Percentiles rank a stretch among this genome's conserved stretches.
Evolutionary conservation across 805 yeast species (phyloP).

Genomic region (Kurtzmaniella cleridarum): DNA sequence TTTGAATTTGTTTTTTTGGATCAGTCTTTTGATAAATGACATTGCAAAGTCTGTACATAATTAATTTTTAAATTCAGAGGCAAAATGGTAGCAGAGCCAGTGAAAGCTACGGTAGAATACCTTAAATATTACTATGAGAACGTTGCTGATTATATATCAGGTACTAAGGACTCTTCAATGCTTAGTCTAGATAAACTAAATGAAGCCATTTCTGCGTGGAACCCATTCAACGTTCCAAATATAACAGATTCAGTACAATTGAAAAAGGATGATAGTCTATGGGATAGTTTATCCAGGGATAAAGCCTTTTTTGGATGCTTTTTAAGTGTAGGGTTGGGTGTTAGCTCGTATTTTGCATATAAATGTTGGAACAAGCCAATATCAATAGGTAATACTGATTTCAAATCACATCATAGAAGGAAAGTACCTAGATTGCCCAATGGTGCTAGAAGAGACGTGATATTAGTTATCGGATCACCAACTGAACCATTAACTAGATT

Average conservation of each 20-base stretch:
- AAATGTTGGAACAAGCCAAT: not conserved
- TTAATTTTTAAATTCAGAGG: not conserved
- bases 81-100: constrained; percentile 42
- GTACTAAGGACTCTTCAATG: constrained; percentile 18
- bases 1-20: too few species aligned
- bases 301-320: constrained; percentile 10
- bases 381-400: not conserved
- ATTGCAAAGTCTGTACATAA: not conserved
- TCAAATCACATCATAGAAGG: constrained; percentile 25
- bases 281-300: constrained; percentile 1
- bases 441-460: constrained; percentile 74
- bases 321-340: constrained; percentile 23
- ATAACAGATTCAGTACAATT: not conserved
- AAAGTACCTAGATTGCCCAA: constrained; percentile 58
- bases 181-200: constrained; percentile 12
- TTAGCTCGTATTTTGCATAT: constrained; percentile 8
- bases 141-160: constrained; percentile 15
- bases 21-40: too few species aligned
- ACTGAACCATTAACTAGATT: constrained; percentile 66
- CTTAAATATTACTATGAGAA: constrained; percentile 17
- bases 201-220: constrained; percentile 5
- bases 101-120: constrained; percentile 30
- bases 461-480: constrained; percentile 72
- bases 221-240: constrained; percentile 6
- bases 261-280: constrained; percentile 2